A percentile compares a stretch with the other conserved stretches of the same genome.
Conservation (phyloP, 176 grass and related monocot genomes). For the Saccharum spontaneum region DNA sequence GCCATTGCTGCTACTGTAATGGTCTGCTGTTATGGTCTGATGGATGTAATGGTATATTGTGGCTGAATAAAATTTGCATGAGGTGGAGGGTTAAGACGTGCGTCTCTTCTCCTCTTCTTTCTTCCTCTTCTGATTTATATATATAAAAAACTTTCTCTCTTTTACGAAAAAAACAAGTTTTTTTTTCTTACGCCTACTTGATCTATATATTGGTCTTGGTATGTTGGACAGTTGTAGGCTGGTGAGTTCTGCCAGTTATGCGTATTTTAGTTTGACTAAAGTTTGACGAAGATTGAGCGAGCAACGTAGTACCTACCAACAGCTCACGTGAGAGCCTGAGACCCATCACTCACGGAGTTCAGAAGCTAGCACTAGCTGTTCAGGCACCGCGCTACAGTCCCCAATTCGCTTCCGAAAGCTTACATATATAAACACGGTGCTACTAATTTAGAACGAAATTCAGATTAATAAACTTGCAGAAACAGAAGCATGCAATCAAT, state of each 20-base stretch:
- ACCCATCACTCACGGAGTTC: neutral
- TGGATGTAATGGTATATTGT: neutral
- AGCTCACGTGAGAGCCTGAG: no score
- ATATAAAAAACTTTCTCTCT: neutral
- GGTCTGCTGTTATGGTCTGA: neutral
- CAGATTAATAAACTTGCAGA: neutral
- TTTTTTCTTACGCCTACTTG: neutral
- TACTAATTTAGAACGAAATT: neutral
- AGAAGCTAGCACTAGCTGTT: neutral
- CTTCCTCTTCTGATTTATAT: no score
- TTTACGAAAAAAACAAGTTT: neutral
- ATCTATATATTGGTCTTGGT: no score
- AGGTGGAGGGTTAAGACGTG: neutral
- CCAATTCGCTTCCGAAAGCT: neutral
- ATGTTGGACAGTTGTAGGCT: no score
- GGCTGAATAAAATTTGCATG: neutral
- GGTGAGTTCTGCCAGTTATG: neutral
- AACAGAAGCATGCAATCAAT: neutral
- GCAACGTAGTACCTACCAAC: no score
- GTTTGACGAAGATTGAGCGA: neutral
- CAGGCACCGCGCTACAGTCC: neutral
- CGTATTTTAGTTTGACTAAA: neutral
- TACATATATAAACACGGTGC: neutral
- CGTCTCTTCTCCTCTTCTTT: neutral
- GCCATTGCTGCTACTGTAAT: neutral